These are phyloP conservation scores for Diaporthe amygdali DNA, from an alignment of 2,329 filamentous ascomycete species.

Conservation along the genomic window DNA sequence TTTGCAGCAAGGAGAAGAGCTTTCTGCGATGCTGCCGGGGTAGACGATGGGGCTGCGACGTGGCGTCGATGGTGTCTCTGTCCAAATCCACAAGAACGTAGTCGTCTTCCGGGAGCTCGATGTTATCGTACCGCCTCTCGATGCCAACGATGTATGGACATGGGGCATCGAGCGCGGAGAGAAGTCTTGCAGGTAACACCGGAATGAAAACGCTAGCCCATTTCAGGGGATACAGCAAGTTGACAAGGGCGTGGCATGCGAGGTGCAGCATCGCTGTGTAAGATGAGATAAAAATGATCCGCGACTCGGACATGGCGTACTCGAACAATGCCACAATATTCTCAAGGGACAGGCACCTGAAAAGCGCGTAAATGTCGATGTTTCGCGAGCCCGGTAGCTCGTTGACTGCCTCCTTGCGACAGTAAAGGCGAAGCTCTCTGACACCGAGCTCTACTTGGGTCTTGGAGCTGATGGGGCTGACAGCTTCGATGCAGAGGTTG, in stretches of 20 bases:
- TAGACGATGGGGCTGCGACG: constrained; percentile 75
- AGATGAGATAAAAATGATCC: constrained; percentile 94
- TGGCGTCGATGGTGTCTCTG: constrained; percentile 87
- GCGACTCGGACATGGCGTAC: constrained; percentile 89
- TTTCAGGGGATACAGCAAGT: constrained; percentile 85
- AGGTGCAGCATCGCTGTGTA: constrained; percentile 97
- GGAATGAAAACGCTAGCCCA: constrained; percentile 97
- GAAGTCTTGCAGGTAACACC: constrained; percentile 81
- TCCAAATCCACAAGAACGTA: constrained; percentile 96
- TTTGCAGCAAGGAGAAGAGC: constrained; percentile 83
- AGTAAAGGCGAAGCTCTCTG: constrained; percentile 88
- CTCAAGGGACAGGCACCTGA: constrained; percentile 85
- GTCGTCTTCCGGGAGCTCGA: constrained; percentile 90
- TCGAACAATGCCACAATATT: constrained; percentile 94
- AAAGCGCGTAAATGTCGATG: constrained; percentile 90
- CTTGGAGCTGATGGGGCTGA: constrained; percentile 89
- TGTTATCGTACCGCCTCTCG: constrained; percentile 85
- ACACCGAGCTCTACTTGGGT: constrained; percentile 94
- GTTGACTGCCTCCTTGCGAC: constrained; percentile 89
- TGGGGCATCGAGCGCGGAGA: constrained; percentile 91
- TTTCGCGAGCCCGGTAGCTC: constrained; percentile 92
- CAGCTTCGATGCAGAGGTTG: constrained; percentile 94
- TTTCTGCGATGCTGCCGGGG: constrained; percentile 91
- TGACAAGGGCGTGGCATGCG: constrained; percentile 84
- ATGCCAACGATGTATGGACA: constrained; percentile 98